These are phyloP conservation scores for Thalassia testudinum DNA, from an alignment of 116 monocot genomes.

Conservation along the genomic window DNA sequence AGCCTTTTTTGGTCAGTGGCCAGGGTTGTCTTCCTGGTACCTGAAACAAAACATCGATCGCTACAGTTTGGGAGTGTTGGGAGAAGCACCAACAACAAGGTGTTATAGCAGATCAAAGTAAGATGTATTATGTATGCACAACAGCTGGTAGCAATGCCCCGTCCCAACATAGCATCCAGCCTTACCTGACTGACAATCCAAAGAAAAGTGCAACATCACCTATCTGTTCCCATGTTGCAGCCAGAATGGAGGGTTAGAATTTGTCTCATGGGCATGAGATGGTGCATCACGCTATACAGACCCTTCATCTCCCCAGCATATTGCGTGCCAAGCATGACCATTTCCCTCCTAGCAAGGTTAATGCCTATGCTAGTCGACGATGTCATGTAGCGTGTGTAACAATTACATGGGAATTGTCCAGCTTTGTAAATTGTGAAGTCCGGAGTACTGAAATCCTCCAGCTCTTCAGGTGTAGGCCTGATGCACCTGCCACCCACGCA, in stretches of 20 bases:
- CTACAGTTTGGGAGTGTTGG: not conserved
- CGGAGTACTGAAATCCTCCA: slow-evolving; percentile 61
- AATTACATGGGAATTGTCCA: slow-evolving; percentile 67
- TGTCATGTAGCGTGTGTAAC: slow-evolving; percentile 80
- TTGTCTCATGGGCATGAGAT: slow-evolving; percentile 85
- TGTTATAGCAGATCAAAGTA: too few relatives aligned
- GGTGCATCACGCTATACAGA: slow-evolving; percentile 94
- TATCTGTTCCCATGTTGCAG: slow-evolving; percentile 82
- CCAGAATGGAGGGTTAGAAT: slow-evolving; percentile 89
- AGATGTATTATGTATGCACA: not conserved
- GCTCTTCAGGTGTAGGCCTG: slow-evolving; percentile 62
- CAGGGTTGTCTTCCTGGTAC: slow-evolving; percentile 91
- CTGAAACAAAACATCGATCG: slow-evolving; percentile 10
- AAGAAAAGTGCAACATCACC: slow-evolving; percentile 98
- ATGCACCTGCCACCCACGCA: slow-evolving; percentile 68
- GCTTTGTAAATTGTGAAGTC: slow-evolving; percentile 84
- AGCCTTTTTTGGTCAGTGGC: slow-evolving; percentile 84
- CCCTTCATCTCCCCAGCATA: slow-evolving; percentile 99
- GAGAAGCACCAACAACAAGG: not conserved
- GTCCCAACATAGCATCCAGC: slow-evolving; percentile 14
- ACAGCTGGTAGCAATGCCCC: slow-evolving; percentile 34
- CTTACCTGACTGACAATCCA: slow-evolving; percentile 88
- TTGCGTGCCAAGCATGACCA: slow-evolving; percentile 93
- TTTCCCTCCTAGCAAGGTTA: slow-evolving; percentile 76
- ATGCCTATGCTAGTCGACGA: slow-evolving; percentile 60